Base-by-base conservation (phyloP, 2,329 filamentous ascomycete genomes). In the Neobulgaria alba region DNA sequence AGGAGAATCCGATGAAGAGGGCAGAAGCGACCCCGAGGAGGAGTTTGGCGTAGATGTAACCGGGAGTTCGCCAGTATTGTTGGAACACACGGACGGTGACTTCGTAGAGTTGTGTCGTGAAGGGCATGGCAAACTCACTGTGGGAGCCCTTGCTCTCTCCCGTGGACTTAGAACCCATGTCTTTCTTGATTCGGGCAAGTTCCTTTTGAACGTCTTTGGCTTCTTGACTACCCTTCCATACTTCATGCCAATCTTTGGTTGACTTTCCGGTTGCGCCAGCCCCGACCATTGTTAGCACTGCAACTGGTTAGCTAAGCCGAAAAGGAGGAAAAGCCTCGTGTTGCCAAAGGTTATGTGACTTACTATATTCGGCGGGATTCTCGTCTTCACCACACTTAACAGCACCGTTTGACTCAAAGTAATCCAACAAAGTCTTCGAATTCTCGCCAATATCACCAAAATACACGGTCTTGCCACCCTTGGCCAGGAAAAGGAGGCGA, bases 331-430 rank as follows among this genome's bases (percentile, higher is more conserved):
- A 67, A n/a, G n/a, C n/a, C n/a, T n/a, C n/a, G n/a, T n/a, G n/a
- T n/a, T n/a, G n/a, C n/a, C n/a, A n/a, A n/a, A n/a, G n/a, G n/a
- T n/a, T n/a, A n/a, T n/a, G n/a, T 3, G 70, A 61, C 82, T 86
- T 44, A 45, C 47, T 87, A 77, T 81, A 87, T 61, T 92, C 85
- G 21, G 85, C 85, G 3, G 85, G 85, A 62, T 92, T 93, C 16
- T 82, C 82, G 14, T 77, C 75, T 1, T 67, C 57, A 1, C 79
- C 82, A 59, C 85, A 90, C 21, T 69, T 60, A 15, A 68, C 67
- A 1, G 77, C 82, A 36, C 84, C 79, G 48, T 85, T 76, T 35
- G 75, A 71, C 59, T 87, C 83, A 52, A 93, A 92, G 62, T 92
- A 93, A 46, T 68, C 67, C 3, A 58, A 42, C 2, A 61, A 41